Percentiles rank a stretch among this genome's conserved stretches.
Evolutionary conservation across 1,284 basidiomycete genomes (phyloP).

Genomic region (Heliocybe sulcata): DNA sequence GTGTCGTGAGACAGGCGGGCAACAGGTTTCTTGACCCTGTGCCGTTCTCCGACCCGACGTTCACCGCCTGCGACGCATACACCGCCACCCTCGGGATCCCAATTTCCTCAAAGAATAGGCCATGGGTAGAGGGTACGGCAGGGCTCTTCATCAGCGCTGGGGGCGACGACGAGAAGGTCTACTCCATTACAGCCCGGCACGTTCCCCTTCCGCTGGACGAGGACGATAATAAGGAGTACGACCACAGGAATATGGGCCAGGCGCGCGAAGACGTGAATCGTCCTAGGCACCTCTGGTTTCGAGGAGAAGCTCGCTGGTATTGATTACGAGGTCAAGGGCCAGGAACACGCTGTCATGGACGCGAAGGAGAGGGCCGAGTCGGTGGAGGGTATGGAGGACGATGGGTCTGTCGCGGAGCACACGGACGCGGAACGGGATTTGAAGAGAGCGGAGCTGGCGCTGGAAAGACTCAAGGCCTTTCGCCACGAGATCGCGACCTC

Average conservation of each 20-base stretch:
- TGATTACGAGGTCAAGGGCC: neutral
- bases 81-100: neutral
- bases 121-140: neutral
- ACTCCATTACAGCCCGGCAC: neutral
- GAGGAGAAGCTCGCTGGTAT: neutral
- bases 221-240: neutral
- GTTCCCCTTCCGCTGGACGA: neutral
- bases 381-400: neutral
- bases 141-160: neutral
- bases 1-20: neutral
- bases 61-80: neutral
- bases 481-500: neutral
- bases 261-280: neutral
- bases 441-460: neutral
- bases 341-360: neutral
- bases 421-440: neutral
- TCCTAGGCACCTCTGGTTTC: neutral
- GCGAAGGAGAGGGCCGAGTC: neutral
- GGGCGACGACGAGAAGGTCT: neutral
- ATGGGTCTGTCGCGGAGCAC: neutral
- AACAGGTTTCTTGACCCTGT: neutral
- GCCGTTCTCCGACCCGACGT: neutral
- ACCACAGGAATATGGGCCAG: neutral
- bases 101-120: neutral
- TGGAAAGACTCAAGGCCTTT: neutral